Percentiles rank a stretch among this genome's conserved stretches.
Evolutionary conservation across 176 grass and related monocot genomes (phyloP).

Genomic region (Miscanthus lutarioriparius): DNA sequence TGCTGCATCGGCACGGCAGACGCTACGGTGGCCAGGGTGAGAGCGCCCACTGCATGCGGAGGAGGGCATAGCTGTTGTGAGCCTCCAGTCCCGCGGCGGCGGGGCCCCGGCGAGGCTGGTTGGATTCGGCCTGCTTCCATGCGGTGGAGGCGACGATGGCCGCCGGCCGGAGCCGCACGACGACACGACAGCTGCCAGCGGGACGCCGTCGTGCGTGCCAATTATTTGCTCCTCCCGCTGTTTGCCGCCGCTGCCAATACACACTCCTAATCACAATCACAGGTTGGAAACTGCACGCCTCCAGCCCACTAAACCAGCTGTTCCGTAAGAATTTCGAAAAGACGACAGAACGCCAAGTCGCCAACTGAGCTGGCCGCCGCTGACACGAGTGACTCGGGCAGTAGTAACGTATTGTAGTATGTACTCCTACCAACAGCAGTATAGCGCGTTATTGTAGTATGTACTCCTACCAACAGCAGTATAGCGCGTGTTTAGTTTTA

Average conservation of each 20-base stretch:
- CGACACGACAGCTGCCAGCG: conserved; percentile 14
- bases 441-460: too few relatives aligned
- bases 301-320: not conserved
- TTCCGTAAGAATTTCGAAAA: not conserved
- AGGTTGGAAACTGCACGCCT: not conserved
- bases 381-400: not conserved
- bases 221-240: conserved; percentile 20
- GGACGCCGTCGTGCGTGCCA: conserved; percentile 24
- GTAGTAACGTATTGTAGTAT: too few relatives aligned
- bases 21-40: not conserved
- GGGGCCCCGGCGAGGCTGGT: not conserved
- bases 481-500: too few relatives aligned
- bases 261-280: not conserved
- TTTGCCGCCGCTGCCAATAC: too few relatives aligned
- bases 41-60: conserved; percentile 2
- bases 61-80: too few relatives aligned
- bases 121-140: conserved; percentile 42
- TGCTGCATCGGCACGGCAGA: not conserved
- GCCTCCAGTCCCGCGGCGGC: too few relatives aligned
- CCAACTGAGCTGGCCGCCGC: too few relatives aligned
- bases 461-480: too few relatives aligned
- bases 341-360: too few relatives aligned
- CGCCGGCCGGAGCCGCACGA: not conserved
- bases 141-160: not conserved
- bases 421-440: too few relatives aligned